Evolutionary conservation across 768 basidiomycete species (phyloP).

Genomic region (Russula sp.): DNA sequence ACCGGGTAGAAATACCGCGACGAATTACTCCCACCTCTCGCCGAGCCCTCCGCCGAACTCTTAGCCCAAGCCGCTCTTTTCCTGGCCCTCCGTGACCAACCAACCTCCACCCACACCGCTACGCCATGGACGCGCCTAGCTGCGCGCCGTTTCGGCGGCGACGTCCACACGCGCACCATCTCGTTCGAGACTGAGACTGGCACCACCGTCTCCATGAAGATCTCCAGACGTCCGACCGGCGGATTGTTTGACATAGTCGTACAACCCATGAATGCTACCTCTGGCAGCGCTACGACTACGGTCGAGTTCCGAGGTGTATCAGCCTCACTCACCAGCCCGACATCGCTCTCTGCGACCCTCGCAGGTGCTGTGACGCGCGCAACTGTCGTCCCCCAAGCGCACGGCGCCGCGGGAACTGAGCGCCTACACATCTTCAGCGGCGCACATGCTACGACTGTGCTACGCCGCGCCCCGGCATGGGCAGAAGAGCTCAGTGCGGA

Average conservation of each 20-base stretch:
- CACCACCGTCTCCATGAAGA: slow-evolving; percentile 34
- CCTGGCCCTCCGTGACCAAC: slow-evolving; percentile 59
- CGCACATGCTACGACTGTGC: slow-evolving; percentile 58
- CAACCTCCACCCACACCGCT: slow-evolving; percentile 23
- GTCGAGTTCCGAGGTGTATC: slow-evolving; percentile 44
- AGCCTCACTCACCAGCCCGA: slow-evolving; percentile 51
- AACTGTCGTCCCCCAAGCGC: slow-evolving; percentile 71
- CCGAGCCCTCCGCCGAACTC: slow-evolving; percentile 52
- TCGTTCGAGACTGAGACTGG: slow-evolving; percentile 54
- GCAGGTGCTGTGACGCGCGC: slow-evolving; percentile 43
- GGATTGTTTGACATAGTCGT: slow-evolving; percentile 45
- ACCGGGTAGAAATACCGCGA: slow-evolving; percentile 66
- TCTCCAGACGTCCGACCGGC: slow-evolving; percentile 40
- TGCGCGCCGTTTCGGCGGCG: slow-evolving; percentile 75
- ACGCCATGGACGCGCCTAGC: slow-evolving; percentile 68
- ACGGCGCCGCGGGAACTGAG: slow-evolving; percentile 50
- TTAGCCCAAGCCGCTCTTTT: slow-evolving; percentile 79
- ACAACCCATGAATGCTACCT: slow-evolving; percentile 29
- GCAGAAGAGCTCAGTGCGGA: slow-evolving; percentile 60
- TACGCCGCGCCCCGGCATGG: slow-evolving; percentile 68
- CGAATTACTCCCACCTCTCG: slow-evolving; percentile 68
- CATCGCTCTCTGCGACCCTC: slow-evolving; percentile 50
- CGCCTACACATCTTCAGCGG: slow-evolving; percentile 69
- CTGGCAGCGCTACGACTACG: slow-evolving; percentile 5
- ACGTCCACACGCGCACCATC: slow-evolving; percentile 56